phyloP scores from a whole-genome alignment of 177 flowering plant species.

The Vitis hybrid region DNA sequence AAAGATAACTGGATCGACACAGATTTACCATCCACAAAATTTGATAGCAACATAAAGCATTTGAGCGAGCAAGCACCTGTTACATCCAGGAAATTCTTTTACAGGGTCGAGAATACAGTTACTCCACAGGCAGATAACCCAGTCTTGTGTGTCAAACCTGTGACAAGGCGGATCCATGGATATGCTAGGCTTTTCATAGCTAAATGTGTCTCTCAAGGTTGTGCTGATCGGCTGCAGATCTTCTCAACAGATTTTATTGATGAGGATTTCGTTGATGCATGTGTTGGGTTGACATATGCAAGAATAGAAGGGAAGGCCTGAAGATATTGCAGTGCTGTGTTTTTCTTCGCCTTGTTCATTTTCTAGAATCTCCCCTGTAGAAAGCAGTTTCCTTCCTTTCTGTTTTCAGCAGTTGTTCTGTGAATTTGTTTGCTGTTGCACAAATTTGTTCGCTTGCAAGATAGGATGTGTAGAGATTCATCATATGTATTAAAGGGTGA shows the following conservation, averaged over 20 bases:
- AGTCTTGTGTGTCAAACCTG: constrained; percentile 70
- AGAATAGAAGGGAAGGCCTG: constrained; percentile 71
- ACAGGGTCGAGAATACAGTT: constrained; percentile 90
- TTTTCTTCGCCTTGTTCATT: too few relatives aligned
- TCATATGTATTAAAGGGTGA: too few relatives aligned
- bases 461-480: too few relatives aligned
- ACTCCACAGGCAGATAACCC: constrained; percentile 91
- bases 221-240: constrained; percentile 70
- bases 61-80: constrained; percentile 64
- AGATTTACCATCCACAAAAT: constrained; percentile 78
- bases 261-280: constrained; percentile 82
- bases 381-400: too few relatives aligned
- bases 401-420: too few relatives aligned
- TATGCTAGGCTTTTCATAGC: constrained; percentile 69
- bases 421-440: too few relatives aligned
- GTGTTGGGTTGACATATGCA: constrained; percentile 66
- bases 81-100: constrained; percentile 61
- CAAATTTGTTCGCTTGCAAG: too few relatives aligned
- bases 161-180: constrained; percentile 61
- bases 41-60: constrained; percentile 76
- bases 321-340: constrained; percentile 1
- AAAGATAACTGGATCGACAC: constrained; percentile 92
- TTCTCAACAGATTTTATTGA: constrained; percentile 86
- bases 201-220: constrained; percentile 47
- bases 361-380: too few relatives aligned